Percentiles rank a stretch among this genome's conserved stretches.
Conservation (phyloP, 768 basidiomycete genomes). For the Lanmaoa pseudosensibilis region DNA sequence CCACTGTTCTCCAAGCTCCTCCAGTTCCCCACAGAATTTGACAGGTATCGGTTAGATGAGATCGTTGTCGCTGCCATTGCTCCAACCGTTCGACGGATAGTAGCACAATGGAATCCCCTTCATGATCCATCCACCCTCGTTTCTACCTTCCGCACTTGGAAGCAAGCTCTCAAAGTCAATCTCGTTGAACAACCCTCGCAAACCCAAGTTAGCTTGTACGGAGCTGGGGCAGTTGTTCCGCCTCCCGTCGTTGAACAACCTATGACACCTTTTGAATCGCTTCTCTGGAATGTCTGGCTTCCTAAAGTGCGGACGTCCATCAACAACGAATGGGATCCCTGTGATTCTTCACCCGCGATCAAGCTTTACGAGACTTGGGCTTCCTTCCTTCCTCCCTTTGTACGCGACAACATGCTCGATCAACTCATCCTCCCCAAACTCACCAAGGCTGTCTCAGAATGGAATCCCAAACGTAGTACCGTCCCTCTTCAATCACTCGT, state of each 20-base stretch:
- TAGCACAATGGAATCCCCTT: constrained; percentile 81
- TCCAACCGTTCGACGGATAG: constrained; percentile 71
- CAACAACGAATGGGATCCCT: constrained; percentile 92
- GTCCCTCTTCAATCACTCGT: constrained; percentile 75
- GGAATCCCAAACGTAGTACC: constrained; percentile 64
- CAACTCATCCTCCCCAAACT: constrained; percentile 96
- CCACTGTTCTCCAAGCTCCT: constrained; percentile 73
- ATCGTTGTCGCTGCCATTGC: constrained; percentile 90
- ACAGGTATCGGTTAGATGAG: constrained; percentile 80
- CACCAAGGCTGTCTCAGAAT: constrained; percentile 76
- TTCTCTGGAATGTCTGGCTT: constrained; percentile 94
- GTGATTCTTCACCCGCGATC: constrained; percentile 70
- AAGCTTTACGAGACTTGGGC: constrained; percentile 88
- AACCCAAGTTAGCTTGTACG: constrained; percentile 58
- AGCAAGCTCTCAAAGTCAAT: constrained; percentile 62
- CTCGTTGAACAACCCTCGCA: constrained; percentile 41
- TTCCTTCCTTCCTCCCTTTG: constrained; percentile 82
- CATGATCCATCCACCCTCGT: constrained; percentile 67
- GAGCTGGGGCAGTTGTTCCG: constrained; percentile 38
- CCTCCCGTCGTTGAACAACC: constrained; percentile 44
- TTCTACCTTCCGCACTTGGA: constrained; percentile 69
- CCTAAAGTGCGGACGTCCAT: constrained; percentile 91
- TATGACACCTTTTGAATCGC: constrained; percentile 95
- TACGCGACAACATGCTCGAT: constrained; percentile 92
- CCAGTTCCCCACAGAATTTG: constrained; percentile 73